A percentile compares a stretch with the other conserved stretches of the same genome.
Conservation (phyloP, 768 basidiomycete genomes). For the Lyophyllum shimeji region DNA sequence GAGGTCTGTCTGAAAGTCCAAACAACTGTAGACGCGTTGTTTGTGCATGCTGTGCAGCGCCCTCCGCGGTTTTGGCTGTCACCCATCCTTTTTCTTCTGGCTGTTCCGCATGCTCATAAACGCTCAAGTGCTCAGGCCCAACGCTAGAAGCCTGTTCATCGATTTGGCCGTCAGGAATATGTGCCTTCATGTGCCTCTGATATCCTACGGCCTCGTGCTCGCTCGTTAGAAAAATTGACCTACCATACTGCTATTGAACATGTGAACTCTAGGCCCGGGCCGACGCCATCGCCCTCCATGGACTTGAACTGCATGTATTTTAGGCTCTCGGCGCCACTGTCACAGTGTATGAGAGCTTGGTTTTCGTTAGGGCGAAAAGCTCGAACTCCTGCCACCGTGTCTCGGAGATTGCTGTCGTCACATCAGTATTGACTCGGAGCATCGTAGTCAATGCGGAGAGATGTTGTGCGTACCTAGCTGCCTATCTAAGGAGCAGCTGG, state of each 20-base stretch:
- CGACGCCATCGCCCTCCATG: slow-evolving; percentile 3
- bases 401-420: too few relatives aligned
- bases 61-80: neutral
- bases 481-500: too few relatives aligned
- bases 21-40: slow-evolving; percentile 14
- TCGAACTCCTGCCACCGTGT: neutral
- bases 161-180: neutral
- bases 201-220: neutral
- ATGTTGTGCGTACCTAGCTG: too few relatives aligned
- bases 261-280: too few relatives aligned
- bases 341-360: neutral
- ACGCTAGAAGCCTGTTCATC: slow-evolving; percentile 12
- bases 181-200: slow-evolving; percentile 8
- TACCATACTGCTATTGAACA: neutral
- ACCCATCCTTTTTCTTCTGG: neutral
- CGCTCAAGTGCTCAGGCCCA: slow-evolving; percentile 9
- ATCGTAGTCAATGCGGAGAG: too few relatives aligned
- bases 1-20: neutral
- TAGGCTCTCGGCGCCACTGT: neutral
- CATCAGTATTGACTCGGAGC: too few relatives aligned
- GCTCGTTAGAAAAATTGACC: neutral
- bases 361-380: neutral
- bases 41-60: slow-evolving; percentile 7
- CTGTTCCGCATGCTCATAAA: neutral
- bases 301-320: neutral